These are phyloP conservation scores for Cystofilobasidium ferigula DNA, from an alignment of 768 basidiomycete species.

Conservation along the genomic window DNA sequence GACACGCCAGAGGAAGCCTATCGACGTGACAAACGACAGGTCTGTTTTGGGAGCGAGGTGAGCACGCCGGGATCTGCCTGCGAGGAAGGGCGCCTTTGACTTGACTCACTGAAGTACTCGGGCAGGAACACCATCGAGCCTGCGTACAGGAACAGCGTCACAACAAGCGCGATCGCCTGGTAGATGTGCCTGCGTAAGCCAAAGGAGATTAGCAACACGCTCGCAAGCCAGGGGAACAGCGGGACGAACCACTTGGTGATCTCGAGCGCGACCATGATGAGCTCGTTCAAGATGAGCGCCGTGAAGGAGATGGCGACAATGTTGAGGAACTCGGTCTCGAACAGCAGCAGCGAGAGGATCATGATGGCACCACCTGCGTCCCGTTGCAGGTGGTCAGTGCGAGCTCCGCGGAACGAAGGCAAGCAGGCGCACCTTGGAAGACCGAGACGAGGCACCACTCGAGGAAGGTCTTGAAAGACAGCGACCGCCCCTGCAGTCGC, in stretches of 20 bases:
- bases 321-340: conserved; percentile 94
- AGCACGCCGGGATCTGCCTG: background rate
- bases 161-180: conserved; percentile 85
- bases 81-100: background rate
- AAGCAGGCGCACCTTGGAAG: conserved; percentile 63
- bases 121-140: conserved; percentile 86
- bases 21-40: conserved; percentile 78
- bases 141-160: conserved; percentile 76
- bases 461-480: conserved; percentile 98
- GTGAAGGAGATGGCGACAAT: conserved; percentile 98
- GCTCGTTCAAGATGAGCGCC: conserved; percentile 85
- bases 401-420: background rate
- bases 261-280: conserved; percentile 97
- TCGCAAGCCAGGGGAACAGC: background rate
- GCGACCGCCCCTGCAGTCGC: conserved; percentile 61
- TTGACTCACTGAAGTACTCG: conserved; percentile 79
- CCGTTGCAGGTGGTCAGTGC: background rate
- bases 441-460: conserved; percentile 94
- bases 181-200: conserved; percentile 62
- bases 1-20: conserved; percentile 85
- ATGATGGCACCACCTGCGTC: conserved; percentile 82
- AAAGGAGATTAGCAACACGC: background rate
- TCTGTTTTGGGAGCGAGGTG: conserved; percentile 45
- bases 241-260: conserved; percentile 78
- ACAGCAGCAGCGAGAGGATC: conserved; percentile 77